Evolutionary conservation across 108 stramenopile genomes (phyloP).

Genomic region (Nitzschia inconspicua): DNA sequence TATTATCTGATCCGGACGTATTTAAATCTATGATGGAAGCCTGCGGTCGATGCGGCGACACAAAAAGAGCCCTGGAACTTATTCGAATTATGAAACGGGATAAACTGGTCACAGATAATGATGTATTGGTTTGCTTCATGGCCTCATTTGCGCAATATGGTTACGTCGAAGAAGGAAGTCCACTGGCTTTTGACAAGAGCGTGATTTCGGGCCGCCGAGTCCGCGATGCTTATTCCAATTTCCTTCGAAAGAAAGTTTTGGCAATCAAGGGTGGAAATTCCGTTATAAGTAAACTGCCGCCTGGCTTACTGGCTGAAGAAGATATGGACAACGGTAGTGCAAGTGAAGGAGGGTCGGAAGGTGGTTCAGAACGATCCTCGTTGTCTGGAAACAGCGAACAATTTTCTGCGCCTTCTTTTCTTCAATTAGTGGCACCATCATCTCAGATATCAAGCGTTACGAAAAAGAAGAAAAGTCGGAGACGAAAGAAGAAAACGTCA

Average conservation of each 20-base stretch:
- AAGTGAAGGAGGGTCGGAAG: conserved; percentile 21
- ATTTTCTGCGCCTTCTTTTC: conserved; percentile 1
- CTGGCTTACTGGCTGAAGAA: too few species aligned
- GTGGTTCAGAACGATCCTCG: conserved; percentile 18
- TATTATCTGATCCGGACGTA: conserved; percentile 59
- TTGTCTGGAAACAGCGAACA: neutral
- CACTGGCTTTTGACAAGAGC: neutral
- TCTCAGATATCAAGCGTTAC: neutral
- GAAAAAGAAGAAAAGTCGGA: conserved; percentile 20
- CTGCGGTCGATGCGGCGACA: conserved; percentile 79
- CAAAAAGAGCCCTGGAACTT: conserved; percentile 64
- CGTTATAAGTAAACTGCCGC: neutral
- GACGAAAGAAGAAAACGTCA: conserved; percentile 11
- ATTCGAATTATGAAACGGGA: conserved; percentile 80
- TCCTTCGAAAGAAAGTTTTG: conserved; percentile 23
- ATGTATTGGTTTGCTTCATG: conserved; percentile 66
- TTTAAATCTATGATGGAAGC: conserved; percentile 84
- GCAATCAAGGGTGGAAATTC: conserved; percentile 8
- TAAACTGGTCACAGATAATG: conserved; percentile 59
- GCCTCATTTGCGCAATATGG: conserved; percentile 53
- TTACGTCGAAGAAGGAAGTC: neutral
- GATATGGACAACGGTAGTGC: conserved; percentile 14
- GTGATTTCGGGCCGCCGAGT: neutral
- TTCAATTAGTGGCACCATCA: conserved; percentile 20
- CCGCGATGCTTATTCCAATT: conserved; percentile 37